These are phyloP conservation scores for Takakia lepidozioides DNA, from an alignment of 225 moss, liverwort and hornwort genomes.

Conservation along the genomic window DNA sequence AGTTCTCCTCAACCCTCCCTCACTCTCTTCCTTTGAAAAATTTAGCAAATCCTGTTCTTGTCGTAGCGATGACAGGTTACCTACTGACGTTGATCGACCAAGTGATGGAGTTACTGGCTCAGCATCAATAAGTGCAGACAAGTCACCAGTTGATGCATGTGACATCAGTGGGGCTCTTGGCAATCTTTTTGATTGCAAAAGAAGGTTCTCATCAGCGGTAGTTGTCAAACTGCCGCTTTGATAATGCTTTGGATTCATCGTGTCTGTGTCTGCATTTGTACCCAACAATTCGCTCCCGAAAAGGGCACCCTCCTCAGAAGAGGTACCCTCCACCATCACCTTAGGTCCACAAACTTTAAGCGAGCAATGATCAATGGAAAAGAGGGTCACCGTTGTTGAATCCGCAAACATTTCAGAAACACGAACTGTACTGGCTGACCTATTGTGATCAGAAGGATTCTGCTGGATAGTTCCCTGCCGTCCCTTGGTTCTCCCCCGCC, in stretches of 20 bases:
- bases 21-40: constrained; percentile 8
- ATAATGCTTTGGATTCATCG: not conserved
- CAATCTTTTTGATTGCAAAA: constrained; percentile 1
- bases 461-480: constrained; percentile 26
- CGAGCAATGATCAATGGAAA: constrained; percentile 38
- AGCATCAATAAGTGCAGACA: constrained; percentile 13
- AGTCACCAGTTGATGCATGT: constrained; percentile 9
- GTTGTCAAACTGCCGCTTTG: not conserved
- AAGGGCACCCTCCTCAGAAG: constrained; percentile 12
- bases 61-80: not conserved
- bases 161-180: not conserved
- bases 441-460: constrained; percentile 29
- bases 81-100: not conserved
- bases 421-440: constrained; percentile 34
- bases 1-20: constrained; percentile 6
- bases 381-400: constrained; percentile 32
- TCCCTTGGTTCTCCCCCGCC: constrained; percentile 6
- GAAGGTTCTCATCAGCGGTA: constrained; percentile 11
- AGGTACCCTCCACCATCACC: constrained; percentile 18
- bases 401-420: constrained; percentile 34
- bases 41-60: not conserved
- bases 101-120: constrained; percentile 15
- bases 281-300: constrained; percentile 22
- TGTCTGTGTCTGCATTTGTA: too few relatives aligned
- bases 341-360: constrained; percentile 28